Evolutionary conservation across 2,329 filamentous ascomycete genomes (phyloP).

Genomic region (Epichloe sp.): DNA sequence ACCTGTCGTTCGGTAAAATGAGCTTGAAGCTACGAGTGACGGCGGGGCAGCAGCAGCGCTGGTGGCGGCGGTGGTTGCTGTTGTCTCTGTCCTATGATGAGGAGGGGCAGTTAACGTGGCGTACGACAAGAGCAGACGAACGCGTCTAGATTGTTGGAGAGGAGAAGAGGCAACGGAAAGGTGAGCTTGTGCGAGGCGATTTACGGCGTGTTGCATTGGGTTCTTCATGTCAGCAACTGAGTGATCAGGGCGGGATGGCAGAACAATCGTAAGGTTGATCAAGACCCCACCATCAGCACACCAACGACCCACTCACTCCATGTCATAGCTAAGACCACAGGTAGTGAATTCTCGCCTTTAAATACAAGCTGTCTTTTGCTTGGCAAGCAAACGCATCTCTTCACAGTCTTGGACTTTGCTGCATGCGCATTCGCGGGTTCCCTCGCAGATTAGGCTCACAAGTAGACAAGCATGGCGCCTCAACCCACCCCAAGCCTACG

Average conservation of each 20-base stretch:
- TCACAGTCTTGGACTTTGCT: not conserved
- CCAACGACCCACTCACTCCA: not conserved
- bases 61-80: not conserved
- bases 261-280: not conserved
- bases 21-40: not conserved
- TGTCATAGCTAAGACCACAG: not conserved
- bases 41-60: not conserved
- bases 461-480: not conserved
- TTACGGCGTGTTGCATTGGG: not conserved
- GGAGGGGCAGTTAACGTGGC: not conserved
- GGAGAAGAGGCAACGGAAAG: not conserved
- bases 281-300: not conserved
- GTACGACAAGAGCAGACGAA: no score
- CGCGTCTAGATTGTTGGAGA: not conserved
- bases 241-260: no score
- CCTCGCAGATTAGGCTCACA: not conserved
- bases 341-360: no score
- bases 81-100: not conserved
- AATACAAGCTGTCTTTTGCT: no score
- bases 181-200: not conserved
- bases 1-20: not conserved
- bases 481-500: constrained; percentile 22
- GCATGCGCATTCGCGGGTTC: not conserved
- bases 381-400: not conserved
- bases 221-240: no score